Evolutionary conservation across 805 yeast species (phyloP), one percentile per base, ranked within the genome.

Genomic region (Candida orba): DNA sequence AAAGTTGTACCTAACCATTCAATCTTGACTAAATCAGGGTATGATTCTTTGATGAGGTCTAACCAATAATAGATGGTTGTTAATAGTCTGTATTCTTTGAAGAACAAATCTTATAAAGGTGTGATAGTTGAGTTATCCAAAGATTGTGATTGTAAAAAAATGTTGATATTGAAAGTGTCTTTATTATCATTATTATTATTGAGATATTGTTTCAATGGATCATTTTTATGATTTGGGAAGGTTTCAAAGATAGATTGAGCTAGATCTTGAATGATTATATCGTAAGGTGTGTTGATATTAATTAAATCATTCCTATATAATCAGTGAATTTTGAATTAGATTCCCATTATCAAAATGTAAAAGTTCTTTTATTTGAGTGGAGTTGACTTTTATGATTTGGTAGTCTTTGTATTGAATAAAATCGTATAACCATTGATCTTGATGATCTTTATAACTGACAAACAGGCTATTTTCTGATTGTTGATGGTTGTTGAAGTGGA

Each of bases 61-160:
- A 82, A 68, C 95, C 95, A 87, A 1, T 79, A 66, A 53, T 85
- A 72, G 17, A 89, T 81, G 4, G 87, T 74, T 27, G 75, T 73
- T 47, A 86, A 65, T 27, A 83, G 78, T 47, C 90, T 70, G 63
- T 78, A 88, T 40, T 78, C 80, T 48, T 71, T 73, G 61, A 88
- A 88, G 58, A 88, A 88, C 4, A 78, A 49, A 46, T 81, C 85
- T 0, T 68, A 52, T 12, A 56, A 40, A 18, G 52, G 47, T 4
- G 18, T 7, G 6, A 37, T 17, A 8, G 41, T 37, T 6, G 25
- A 12, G 34, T 37, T 42, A 17, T 34, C 38, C 7, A 5, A 8
- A n/a, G n/a, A n/a, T n/a, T n/a, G n/a, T 25, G 50, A 35, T 18
- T 45, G 47, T 4, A 43, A 15, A 6, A 39, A 43, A 22, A 46